Evolutionary conservation across 352 stramenopile genomes (phyloP), one percentile per base, ranked within the genome.

Genomic region (Phytophthora syringae): DNA sequence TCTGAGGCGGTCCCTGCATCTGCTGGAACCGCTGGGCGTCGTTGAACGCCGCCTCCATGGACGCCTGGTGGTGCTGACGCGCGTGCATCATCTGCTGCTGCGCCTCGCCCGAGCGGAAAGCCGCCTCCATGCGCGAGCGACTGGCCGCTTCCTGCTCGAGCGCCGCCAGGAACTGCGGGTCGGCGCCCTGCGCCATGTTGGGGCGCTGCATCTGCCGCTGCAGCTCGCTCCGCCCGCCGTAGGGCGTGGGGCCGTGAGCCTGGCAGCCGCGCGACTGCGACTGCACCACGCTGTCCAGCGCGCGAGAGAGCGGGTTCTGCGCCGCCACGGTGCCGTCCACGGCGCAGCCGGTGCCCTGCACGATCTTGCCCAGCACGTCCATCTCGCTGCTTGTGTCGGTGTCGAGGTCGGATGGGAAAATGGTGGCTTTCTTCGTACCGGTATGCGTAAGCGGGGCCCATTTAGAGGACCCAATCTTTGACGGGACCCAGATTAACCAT

Each of bases 311-410:
- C 45, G 88, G 84, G 69, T 95, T 95, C 72, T 93, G 80, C 47
- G 86, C 77, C n/a, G 86, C 79, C 37, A 94, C 85, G 2, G 88
- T 94, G 69, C 88, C 88, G 60, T 95, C 88, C 24, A 89, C 86
- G 49, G 76, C 73, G 69, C 88, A 95, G 22, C 88, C 88, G n/a
- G 74, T 79, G 50, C 85, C 85, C 60, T 92, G 82, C 58, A 93
- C 82, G 67, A 95, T 86, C 74, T 95, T 95, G 48, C 84, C 79
- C 21, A 95, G 63, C 22, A 95, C 72, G 70, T 95, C 87, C 87
- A 95, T 95, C 24, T 59, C 36, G 28, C 21, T 45, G 39, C 39
- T 59, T 36, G 11, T 24, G 13, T 32, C 25, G n/a, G n/a, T n/a
- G n/a, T 51, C 16, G 36, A 2, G 3, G 36, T 7, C 16, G n/a